These are phyloP conservation scores for Sporisorium reilianum DNA, from an alignment of 1,284 basidiomycete species.

Conservation along the genomic window DNA sequence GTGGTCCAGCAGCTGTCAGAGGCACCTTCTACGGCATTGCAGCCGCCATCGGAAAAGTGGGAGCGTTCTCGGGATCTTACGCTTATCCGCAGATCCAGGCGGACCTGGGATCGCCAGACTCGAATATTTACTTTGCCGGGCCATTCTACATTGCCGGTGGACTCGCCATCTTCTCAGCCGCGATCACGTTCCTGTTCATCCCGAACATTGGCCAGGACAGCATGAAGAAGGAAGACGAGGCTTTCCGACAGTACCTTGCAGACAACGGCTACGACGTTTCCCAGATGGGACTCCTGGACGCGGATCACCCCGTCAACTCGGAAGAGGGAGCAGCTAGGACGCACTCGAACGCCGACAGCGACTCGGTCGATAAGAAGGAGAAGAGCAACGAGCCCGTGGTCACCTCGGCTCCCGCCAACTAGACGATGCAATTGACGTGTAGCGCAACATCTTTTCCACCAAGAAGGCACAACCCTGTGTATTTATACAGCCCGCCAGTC, in stretches of 20 bases:
- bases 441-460: neutral
- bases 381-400: conserved; percentile 9
- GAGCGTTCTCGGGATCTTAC: conserved; percentile 59
- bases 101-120: conserved; percentile 23
- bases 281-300: conserved; percentile 53
- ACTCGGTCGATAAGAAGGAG: conserved; percentile 27
- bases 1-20: conserved; percentile 57
- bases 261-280: conserved; percentile 63
- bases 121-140: conserved; percentile 52
- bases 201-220: conserved; percentile 80
- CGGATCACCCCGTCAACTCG: conserved; percentile 16
- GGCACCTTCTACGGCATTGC: conserved; percentile 64
- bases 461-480: neutral
- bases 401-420: conserved; percentile 22
- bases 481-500: neutral
- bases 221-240: conserved; percentile 81
- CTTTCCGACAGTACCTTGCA: conserved; percentile 70
- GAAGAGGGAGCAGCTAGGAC: conserved; percentile 40
- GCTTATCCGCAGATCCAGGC: conserved; percentile 57
- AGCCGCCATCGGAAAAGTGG: conserved; percentile 87
- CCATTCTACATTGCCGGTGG: conserved; percentile 72
- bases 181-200: conserved; percentile 81
- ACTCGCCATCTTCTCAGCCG: conserved; percentile 82
- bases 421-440: neutral
- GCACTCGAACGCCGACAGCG: conserved; percentile 14